These are phyloP conservation scores for Cryptosporidium meleagridis DNA, from an alignment of 169 alveolate species.

Conservation along the genomic window DNA sequence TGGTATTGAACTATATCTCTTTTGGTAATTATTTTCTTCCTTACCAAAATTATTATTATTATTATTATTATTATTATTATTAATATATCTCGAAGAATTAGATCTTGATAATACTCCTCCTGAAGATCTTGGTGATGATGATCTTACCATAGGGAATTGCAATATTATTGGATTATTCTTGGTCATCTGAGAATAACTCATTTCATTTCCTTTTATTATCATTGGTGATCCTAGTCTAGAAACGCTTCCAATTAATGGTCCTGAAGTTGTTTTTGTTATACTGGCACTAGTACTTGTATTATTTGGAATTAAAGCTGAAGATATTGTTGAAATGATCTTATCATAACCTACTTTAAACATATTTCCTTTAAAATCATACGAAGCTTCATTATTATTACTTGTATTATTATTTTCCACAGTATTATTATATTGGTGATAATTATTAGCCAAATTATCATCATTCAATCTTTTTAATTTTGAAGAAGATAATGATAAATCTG, in stretches of 20 bases:
- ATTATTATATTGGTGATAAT: conserved; percentile 13
- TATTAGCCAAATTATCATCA: neutral
- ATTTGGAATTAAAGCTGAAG: neutral
- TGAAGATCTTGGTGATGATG: conserved; percentile 10
- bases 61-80: neutral
- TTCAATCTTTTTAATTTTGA: neutral
- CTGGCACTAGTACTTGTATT: neutral
- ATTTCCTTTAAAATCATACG: neutral
- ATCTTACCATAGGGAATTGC: neutral
- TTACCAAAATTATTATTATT: neutral
- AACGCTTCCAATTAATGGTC: neutral
- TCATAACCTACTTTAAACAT: neutral
- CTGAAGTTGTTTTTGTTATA: neutral
- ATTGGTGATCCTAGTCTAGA: neutral
- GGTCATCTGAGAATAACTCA: neutral
- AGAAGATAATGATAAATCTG: neutral
- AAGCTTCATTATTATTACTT: neutral
- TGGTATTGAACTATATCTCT: conserved; percentile 49
- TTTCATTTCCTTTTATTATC: neutral
- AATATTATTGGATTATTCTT: conserved; percentile 14
- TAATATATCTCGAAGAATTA: conserved; percentile 28
- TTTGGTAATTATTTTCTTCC: neutral
- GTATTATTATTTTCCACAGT: neutral
- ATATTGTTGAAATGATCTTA: neutral
- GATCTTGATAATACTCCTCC: conserved; percentile 48